Conservation (phyloP, 306 rosid species). For the Potentilla sterilis region DNA sequence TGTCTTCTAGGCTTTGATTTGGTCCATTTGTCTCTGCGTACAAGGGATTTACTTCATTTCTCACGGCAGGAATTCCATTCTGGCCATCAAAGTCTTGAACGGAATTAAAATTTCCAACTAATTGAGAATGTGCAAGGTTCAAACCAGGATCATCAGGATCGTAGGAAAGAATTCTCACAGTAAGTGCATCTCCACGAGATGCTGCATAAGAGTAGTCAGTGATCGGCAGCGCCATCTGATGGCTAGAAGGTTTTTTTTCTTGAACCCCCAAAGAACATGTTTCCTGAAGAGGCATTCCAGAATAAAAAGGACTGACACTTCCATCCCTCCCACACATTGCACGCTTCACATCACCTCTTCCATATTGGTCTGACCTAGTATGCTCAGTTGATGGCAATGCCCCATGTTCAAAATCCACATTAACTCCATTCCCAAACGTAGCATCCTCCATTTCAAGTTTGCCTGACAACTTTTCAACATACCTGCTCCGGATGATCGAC, state of each 20-base stretch:
- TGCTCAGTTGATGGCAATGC: conserved; percentile 22
- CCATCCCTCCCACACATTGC: not conserved
- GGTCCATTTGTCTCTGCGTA: too few species aligned
- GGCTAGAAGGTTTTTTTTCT: conserved; percentile 28
- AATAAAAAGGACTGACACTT: conserved; percentile 17
- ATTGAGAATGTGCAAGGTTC: conserved; percentile 11
- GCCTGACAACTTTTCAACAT: conserved; percentile 12
- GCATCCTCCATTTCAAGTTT: conserved; percentile 22
- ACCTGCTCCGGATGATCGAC: conserved; percentile 18
- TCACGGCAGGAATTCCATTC: not conserved
- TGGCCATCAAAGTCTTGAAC: conserved; percentile 12
- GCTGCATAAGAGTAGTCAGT: conserved; percentile 21
- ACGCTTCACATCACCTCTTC: not conserved
- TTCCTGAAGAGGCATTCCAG: conserved; percentile 29
- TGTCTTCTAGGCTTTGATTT: too few species aligned
- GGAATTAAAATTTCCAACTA: conserved; percentile 24
- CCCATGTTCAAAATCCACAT: conserved; percentile 10
- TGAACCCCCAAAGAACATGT: conserved; percentile 25
- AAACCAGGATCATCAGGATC: conserved; percentile 7
- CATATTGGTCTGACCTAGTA: conserved; percentile 2
- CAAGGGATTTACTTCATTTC: too few species aligned
- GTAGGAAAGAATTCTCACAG: not conserved
- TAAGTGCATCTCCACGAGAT: conserved; percentile 22
- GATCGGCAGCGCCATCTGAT: conserved; percentile 24
- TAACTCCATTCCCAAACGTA: conserved; percentile 19